Conservation (phyloP, 225 moss, liverwort and hornwort genomes). For the Neckera pumila region DNA sequence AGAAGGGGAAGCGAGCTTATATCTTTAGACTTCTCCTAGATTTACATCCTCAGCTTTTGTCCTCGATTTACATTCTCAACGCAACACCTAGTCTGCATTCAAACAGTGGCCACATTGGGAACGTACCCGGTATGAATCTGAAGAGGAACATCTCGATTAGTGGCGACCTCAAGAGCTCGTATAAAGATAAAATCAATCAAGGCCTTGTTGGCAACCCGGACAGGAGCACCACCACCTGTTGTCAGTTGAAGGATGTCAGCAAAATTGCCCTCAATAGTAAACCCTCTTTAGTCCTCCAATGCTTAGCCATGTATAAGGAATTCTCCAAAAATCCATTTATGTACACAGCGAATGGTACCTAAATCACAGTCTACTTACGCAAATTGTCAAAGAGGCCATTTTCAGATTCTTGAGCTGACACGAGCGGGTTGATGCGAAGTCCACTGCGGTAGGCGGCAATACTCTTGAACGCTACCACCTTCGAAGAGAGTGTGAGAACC, state of each 20-base stretch:
- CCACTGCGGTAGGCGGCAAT: conserved; percentile 97
- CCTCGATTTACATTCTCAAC: not conserved
- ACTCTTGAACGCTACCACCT: conserved; percentile 88
- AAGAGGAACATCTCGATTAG: conserved; percentile 54
- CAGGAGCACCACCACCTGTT: conserved; percentile 43
- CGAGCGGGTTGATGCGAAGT: conserved; percentile 68
- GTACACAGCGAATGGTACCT: not conserved
- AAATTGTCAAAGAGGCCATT: conserved; percentile 60
- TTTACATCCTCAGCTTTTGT: not conserved
- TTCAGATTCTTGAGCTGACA: conserved; percentile 72
- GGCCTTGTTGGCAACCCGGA: conserved; percentile 72
- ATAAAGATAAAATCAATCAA: conserved; percentile 76
- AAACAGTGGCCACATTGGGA: not conserved
- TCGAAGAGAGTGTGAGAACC: conserved; percentile 49
- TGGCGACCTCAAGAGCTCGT: conserved; percentile 77
- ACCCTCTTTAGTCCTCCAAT: not conserved
- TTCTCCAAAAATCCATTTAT: not conserved
- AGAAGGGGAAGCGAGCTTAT: not conserved
- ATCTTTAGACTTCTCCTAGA: not conserved
- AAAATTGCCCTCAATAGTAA: not conserved
- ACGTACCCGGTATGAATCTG: conserved; percentile 93
- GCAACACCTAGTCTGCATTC: not conserved
- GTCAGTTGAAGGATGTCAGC: not conserved
- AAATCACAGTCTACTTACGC: conserved; percentile 13
- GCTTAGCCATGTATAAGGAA: not conserved